Base-by-base conservation (phyloP, 2,329 filamentous ascomycete species). In the Cordyceps fumosorosea region DNA sequence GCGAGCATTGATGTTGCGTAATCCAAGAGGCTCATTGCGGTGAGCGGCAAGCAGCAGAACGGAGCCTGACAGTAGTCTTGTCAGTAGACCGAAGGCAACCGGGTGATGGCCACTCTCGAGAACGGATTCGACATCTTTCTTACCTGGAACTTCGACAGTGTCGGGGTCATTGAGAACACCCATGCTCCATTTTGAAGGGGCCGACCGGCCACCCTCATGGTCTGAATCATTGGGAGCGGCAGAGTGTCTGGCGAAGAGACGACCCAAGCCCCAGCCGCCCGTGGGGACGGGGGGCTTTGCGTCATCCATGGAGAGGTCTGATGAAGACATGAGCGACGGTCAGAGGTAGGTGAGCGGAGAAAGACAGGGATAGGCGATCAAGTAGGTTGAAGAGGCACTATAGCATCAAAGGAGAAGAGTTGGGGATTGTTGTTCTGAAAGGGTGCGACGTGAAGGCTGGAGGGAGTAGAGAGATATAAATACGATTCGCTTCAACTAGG, bases 61-160 rank as follows among this genome's bases (percentile, higher is more conserved):
- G 14, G 84, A 86, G 11, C 84, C 84, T 86, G 47, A 3, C 12
- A 47, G 22, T 16, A 34, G 37, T 24, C 37, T n/a, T 56, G 40
- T 63, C 26, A 63, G 52, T 11, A 18, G 44, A n/a, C n/a, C 7
- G 10, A 29, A 22, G 22, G 20, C 2, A 29, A 32, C 40, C 14
- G 20, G n/a, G 26, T 50, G 26, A 56, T 10, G 29, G 5, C 12
- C 8, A 14, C 18, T 32, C 2, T 34, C 2, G n/a, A 18, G 24
- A 40, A n/a, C 40, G 18, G 16, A 18, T 18, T 44, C 16, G 40
- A n/a, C 16, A 24, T 12, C n/a, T 7, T 7, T 57, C 82, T 65
- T 77, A 92, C 90, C 91, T 67, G 93, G 93, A 14, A 96, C 92
- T 75, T 96, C 90, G 65, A 95, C 89, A 0, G 92, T 96, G 62